phyloP scores from a whole-genome alignment of 768 basidiomycete species.

The Mycena vulgaris region DNA sequence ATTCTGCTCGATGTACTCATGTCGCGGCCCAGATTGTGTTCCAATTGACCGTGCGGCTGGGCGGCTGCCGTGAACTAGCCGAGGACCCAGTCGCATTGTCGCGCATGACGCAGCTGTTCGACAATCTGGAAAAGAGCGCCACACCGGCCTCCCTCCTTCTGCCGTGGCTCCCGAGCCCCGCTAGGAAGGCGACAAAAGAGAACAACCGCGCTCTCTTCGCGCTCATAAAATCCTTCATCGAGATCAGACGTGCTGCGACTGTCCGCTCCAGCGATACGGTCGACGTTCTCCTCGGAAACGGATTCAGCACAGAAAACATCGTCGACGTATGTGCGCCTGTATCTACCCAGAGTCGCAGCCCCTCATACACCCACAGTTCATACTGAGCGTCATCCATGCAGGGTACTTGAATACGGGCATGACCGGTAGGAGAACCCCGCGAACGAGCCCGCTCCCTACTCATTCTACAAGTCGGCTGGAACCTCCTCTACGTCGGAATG shows the following conservation, averaged over 20 bases:
- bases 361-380: conserved; percentile 14
- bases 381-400: conserved; percentile 29
- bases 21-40: conserved; percentile 29
- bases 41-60: conserved; percentile 32
- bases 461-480: conserved; percentile 16
- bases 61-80: conserved; percentile 30
- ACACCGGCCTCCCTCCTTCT: conserved; percentile 21
- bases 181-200: not conserved
- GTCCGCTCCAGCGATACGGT: not conserved
- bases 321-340: not conserved
- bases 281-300: not conserved
- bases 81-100: conserved; percentile 5
- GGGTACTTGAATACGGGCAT: conserved; percentile 31
- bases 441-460: not conserved
- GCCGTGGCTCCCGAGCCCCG: conserved; percentile 9
- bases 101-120: conserved; percentile 15
- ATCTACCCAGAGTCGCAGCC: not conserved
- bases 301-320: not conserved
- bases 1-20: not conserved
- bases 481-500: conserved; percentile 14
- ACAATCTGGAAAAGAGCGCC: conserved; percentile 22
- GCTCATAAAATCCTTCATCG: not conserved
- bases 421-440: conserved; percentile 10
- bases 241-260: not conserved
- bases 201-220: not conserved